Percentiles rank a stretch among this genome's conserved stretches.
These are phyloP conservation scores for Deinandra increscens DNA, from an alignment of 129 eudicot species.

Conservation along the genomic window DNA sequence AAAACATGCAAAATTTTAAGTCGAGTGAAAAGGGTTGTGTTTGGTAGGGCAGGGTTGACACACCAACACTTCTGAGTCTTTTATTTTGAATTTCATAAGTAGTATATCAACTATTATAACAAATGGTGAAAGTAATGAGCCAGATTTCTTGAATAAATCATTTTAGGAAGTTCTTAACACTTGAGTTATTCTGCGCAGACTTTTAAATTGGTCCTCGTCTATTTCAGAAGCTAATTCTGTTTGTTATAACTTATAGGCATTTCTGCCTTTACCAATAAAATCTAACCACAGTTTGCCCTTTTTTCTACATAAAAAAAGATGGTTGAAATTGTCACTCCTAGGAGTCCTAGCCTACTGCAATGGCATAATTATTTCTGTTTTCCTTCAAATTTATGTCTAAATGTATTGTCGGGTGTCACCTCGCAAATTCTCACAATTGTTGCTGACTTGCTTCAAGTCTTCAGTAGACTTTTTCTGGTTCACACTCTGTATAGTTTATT, in stretches of 20 bases:
- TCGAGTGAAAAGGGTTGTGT: too few species aligned
- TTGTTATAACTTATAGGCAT: too few species aligned
- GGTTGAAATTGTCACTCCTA: neutral
- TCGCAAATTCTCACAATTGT: neutral
- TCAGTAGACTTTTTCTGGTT: neutral
- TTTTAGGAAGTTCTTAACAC: neutral
- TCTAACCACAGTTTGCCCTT: neutral
- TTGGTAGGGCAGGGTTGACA: too few species aligned
- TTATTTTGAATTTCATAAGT: too few species aligned
- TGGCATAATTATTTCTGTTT: neutral
- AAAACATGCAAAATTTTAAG: too few species aligned
- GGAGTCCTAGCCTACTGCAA: neutral
- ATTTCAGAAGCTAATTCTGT: neutral
- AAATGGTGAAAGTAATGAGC: too few species aligned
- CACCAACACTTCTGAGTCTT: too few species aligned
- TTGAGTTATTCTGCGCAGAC: neutral
- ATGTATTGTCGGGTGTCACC: conserved; percentile 1
- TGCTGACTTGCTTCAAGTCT: neutral
- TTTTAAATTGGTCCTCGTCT: neutral
- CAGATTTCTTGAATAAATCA: too few species aligned
- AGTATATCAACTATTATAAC: too few species aligned
- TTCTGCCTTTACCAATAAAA: neutral
- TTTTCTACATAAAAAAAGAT: neutral
- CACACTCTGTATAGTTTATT: neutral
- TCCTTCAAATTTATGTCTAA: neutral